phyloP scores from a whole-genome alignment of 2,329 filamentous ascomycete genomes.

The Arachnopeziza araneosa region DNA sequence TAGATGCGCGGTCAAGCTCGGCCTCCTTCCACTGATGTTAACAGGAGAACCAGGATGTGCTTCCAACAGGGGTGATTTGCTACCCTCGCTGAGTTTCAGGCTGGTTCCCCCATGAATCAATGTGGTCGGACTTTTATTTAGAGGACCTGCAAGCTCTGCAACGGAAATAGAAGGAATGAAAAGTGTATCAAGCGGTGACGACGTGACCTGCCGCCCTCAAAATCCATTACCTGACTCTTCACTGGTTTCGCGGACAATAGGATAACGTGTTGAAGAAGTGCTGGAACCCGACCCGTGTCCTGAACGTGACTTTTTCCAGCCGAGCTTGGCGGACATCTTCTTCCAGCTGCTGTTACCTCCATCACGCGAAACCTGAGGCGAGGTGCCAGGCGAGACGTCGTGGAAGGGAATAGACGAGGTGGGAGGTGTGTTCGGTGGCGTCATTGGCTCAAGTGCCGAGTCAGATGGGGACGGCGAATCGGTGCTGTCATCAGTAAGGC shows the following conservation, averaged over 20 bases:
- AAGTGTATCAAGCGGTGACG: conserved; percentile 37
- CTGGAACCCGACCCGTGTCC: conserved; percentile 40
- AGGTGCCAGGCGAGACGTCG: conserved; percentile 23
- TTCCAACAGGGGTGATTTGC: conserved; percentile 25
- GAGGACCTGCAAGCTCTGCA: conserved; percentile 16
- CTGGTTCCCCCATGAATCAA: conserved; percentile 25
- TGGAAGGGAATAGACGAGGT: conserved; percentile 41
- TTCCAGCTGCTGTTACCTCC: conserved; percentile 53
- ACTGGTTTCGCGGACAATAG: conserved; percentile 31
- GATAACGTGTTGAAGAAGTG: conserved; percentile 32
- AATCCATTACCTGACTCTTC: conserved; percentile 37
- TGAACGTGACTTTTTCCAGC: conserved; percentile 48
- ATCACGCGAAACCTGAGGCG: conserved; percentile 17
- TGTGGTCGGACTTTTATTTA: conserved; percentile 11
- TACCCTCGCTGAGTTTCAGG: conserved; percentile 26
- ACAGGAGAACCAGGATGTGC: conserved; percentile 31
- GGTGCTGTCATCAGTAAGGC: conserved; percentile 60
- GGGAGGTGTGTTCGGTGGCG: conserved; percentile 68
- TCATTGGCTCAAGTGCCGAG: conserved; percentile 56
- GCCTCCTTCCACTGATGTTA: conserved; percentile 24
- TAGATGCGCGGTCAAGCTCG: conserved; percentile 18
- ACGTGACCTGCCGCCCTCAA: conserved; percentile 56
- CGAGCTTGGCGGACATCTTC: conserved; percentile 57
- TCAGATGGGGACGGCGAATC: conserved; percentile 50
- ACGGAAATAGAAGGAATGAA: conserved; percentile 25